Evolutionary conservation across 371 early-diverging fungal species (phyloP).

Genomic region (Quaeritorhiza haematococci): DNA sequence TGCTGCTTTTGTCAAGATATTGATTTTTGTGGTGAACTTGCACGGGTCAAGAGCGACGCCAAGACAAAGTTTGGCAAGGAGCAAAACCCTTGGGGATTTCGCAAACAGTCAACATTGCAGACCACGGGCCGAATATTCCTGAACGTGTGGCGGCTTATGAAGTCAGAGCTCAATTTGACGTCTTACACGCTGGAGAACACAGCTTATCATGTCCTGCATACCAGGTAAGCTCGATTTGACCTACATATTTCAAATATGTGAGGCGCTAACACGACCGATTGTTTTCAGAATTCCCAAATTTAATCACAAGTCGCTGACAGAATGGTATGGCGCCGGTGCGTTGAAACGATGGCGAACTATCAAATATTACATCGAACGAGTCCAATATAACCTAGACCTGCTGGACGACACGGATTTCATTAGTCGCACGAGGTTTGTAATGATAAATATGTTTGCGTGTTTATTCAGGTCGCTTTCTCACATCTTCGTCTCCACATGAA

Average conservation of each 20-base stretch:
- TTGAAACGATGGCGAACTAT: conserved; percentile 56
- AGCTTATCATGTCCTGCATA: conserved; percentile 63
- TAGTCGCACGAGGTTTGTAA: conserved; percentile 51
- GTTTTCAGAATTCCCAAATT: conserved; percentile 57
- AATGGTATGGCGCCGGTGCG: conserved; percentile 56
- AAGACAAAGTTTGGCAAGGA: conserved; percentile 25
- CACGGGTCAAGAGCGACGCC: conserved; percentile 34
- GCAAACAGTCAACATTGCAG: conserved; percentile 56
- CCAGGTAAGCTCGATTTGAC: conserved; percentile 49
- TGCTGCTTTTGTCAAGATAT: no score
- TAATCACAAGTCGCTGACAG: conserved; percentile 46
- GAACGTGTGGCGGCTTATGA: conserved; percentile 83
- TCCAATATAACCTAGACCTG: conserved; percentile 60
- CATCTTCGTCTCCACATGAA: no score
- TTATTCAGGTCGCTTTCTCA: no score
- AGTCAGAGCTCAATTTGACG: conserved; percentile 62
- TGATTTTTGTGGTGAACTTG: conserved; percentile 44
- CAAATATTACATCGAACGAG: conserved; percentile 64
- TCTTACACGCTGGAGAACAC: conserved; percentile 74
- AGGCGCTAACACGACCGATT: not conserved
- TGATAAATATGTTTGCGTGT: no score
- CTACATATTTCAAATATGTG: conserved; percentile 2
- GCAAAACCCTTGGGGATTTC: conserved; percentile 53
- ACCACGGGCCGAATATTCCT: conserved; percentile 75
- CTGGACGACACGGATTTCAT: conserved; percentile 68